Evolutionary conservation across 2,329 filamentous ascomycete species (phyloP), one percentile per base, ranked within the genome.

Genomic region (Sporothrix inflata): DNA sequence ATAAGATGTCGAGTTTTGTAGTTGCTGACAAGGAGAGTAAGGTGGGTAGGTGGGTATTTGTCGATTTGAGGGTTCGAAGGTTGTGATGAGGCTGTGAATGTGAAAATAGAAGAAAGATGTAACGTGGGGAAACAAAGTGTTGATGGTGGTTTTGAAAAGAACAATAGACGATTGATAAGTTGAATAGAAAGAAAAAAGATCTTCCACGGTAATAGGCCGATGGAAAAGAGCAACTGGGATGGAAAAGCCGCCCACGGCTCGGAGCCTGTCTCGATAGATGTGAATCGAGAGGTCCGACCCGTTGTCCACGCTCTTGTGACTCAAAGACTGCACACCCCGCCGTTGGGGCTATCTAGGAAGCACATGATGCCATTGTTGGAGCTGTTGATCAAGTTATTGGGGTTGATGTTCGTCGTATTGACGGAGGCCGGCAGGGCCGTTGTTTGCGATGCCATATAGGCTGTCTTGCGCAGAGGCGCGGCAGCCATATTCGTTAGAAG

Each of bases 301-400:
- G 68, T 55, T 53, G 42, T 34, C 8, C 19, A 24, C 66, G 21
- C 69, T 71, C 69, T 69, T 45, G 71, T 75, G 75, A 30, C 67
- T 82, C 83, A 87, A 77, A 84, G 77, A 76, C 77, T 78, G 75
- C 77, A 77, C 74, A 85, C 85, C 85, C 85, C 85, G 76, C 74
- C 85, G 77, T 85, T 87, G 85, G 86, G 86, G 85, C 81, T 86
- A 83, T 83, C 79, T 73, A 72, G 70, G 72, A 55, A 66, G 73
- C 70, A 66, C 60, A 47, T 21, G 68, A 74, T 77, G 73, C 53
- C 65, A 11, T 21, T 67, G 57, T 71, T 67, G 40, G 45, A 19
- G 68, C 38, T 51, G 70, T 57, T 72, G 47, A 34, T 72, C 3
- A 19, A 34, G 21, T 55, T 70, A 34, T 34, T n/a, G n/a, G 11